Evolutionary conservation across 768 basidiomycete species (phyloP).

Genomic region (Termitomyces bulborhizus): DNA sequence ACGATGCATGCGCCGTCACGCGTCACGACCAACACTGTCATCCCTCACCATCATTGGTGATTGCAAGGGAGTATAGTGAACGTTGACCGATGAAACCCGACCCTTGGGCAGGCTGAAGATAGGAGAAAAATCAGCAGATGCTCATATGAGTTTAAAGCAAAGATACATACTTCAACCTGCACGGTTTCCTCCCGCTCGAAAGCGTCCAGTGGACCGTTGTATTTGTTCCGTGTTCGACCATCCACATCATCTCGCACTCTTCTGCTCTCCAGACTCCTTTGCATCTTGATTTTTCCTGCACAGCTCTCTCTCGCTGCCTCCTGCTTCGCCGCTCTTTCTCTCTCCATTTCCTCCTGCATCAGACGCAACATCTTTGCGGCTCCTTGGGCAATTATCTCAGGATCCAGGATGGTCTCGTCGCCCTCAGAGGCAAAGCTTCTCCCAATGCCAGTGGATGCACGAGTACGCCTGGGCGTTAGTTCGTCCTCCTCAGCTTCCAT

Average conservation of each 20-base stretch:
- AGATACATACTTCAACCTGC: too few relatives aligned
- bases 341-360: background rate
- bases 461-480: background rate
- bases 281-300: background rate
- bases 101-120: too few relatives aligned
- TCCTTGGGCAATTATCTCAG: background rate
- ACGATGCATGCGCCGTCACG: background rate
- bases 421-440: background rate
- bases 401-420: background rate
- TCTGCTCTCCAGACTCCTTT: background rate
- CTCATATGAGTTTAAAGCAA: too few relatives aligned
- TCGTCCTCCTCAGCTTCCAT: background rate
- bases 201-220: background rate
- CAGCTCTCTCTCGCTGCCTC: background rate
- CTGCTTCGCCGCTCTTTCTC: background rate
- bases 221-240: background rate
- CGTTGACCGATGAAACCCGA: too few relatives aligned
- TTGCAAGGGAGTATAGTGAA: too few relatives aligned
- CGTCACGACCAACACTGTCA: background rate
- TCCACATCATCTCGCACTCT: background rate
- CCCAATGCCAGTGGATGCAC: background rate
- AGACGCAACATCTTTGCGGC: background rate
- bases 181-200: background rate
- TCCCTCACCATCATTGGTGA: background rate
- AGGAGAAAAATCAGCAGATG: too few relatives aligned